Evolutionary conservation across 1,284 basidiomycete species (phyloP).

Genomic region (Phylloboletellus chloephorus): DNA sequence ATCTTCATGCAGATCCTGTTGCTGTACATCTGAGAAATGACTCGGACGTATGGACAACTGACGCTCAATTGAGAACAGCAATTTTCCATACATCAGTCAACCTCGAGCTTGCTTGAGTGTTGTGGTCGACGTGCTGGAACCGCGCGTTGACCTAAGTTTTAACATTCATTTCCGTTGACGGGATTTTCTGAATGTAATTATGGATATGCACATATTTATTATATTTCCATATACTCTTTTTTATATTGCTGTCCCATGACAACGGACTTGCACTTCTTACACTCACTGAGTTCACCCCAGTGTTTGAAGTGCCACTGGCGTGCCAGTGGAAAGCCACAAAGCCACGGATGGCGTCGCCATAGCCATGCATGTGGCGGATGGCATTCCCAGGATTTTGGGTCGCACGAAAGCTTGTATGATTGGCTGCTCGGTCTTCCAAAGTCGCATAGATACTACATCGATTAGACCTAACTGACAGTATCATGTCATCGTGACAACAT

Average conservation of each 20-base stretch:
- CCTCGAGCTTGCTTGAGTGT: not conserved
- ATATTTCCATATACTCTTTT: no score
- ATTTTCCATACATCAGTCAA: not conserved
- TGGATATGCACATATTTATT: no score
- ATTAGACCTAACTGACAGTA: not conserved
- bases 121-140: no score
- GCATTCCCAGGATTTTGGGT: no score
- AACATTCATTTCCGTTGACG: no score
- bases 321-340: not conserved
- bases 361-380: not conserved
- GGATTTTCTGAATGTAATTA: no score
- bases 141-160: no score
- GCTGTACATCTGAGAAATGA: not conserved
- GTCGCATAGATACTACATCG: not conserved
- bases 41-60: not conserved
- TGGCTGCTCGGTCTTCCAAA: not conserved
- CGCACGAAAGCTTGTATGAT: no score
- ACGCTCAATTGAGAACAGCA: not conserved
- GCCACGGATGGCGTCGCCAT: not conserved
- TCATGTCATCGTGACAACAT: conserved; percentile 5
- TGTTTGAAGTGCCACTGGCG: not conserved
- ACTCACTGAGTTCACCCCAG: not conserved
- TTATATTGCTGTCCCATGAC: no score
- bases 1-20: not conserved
- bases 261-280: no score